A percentile compares a stretch with the other conserved stretches of the same genome.
Evolutionary conservation across 2,329 filamentous ascomycete genomes (phyloP).

Genomic region (Teratosphaeria zuluensis): DNA sequence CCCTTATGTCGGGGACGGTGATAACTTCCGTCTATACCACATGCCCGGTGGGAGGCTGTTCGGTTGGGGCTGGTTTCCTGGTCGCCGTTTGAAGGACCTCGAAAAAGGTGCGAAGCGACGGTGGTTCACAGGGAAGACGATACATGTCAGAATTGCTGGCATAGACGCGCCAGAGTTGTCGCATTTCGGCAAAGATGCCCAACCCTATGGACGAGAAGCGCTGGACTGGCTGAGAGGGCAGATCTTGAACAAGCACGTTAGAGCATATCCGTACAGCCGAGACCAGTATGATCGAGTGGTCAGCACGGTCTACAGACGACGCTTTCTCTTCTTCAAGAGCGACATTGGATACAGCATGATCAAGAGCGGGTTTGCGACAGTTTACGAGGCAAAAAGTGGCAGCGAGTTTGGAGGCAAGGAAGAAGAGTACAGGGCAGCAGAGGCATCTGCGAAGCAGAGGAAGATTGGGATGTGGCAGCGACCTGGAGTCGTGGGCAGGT

Average conservation of each 20-base stretch:
- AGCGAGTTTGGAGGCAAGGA: slow-evolving; percentile 70
- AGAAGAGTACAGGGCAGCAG: slow-evolving; percentile 55
- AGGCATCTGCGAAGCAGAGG: slow-evolving; percentile 36
- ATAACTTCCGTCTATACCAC: slow-evolving; percentile 90
- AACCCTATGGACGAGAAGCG: slow-evolving; percentile 76
- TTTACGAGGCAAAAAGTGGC: slow-evolving; percentile 87
- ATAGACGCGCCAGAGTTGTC: slow-evolving; percentile 87
- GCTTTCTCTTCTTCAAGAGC: slow-evolving; percentile 46
- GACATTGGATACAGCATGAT: slow-evolving; percentile 91
- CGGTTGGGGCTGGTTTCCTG: slow-evolving; percentile 61
- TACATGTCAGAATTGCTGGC: slow-evolving; percentile 81
- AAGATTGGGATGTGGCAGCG: slow-evolving; percentile 55
- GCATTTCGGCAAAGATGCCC: slow-evolving; percentile 81
- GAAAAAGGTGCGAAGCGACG: slow-evolving; percentile 2
- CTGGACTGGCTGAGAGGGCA: slow-evolving; percentile 68
- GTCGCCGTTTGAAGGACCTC: slow-evolving; percentile 4
- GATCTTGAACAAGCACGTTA: slow-evolving; percentile 62
- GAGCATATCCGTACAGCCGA: slow-evolving; percentile 69
- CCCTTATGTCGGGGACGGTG: slow-evolving; percentile 90
- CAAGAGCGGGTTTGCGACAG: slow-evolving; percentile 70
- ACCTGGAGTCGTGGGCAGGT: slow-evolving; percentile 28
- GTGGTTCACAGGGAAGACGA: slow-evolving; percentile 41
- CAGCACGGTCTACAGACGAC: slow-evolving; percentile 57
- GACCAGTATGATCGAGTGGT: slow-evolving; percentile 93
- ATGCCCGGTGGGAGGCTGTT: slow-evolving; percentile 79